A percentile compares a stretch with the other conserved stretches of the same genome.
phyloP scores from a whole-genome alignment of 2,329 filamentous ascomycete species.

The Ophiocordyceps sinensis region DNA sequence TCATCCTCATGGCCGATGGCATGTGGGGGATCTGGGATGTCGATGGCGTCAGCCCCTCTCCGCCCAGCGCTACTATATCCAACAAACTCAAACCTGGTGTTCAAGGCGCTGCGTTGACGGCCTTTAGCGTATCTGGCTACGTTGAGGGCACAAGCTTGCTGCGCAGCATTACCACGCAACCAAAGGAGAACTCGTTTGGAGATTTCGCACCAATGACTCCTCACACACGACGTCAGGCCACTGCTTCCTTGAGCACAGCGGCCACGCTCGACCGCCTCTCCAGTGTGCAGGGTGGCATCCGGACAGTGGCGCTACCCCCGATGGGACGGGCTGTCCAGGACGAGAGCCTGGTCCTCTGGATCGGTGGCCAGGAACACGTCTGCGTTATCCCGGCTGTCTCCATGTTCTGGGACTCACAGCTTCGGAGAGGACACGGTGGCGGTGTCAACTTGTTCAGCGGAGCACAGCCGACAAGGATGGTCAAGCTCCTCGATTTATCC shows the following conservation, averaged over 20 bases:
- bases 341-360: slow-evolving; percentile 42
- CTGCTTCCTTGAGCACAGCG: slow-evolving; percentile 26
- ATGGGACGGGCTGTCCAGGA: slow-evolving; percentile 29
- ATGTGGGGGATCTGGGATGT: slow-evolving; percentile 58
- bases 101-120: slow-evolving; percentile 41
- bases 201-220: slow-evolving; percentile 53
- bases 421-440: slow-evolving; percentile 33
- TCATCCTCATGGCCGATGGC: slow-evolving; percentile 45
- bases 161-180: slow-evolving; percentile 22
- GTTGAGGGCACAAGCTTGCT: slow-evolving; percentile 45
- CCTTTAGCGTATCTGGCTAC: slow-evolving; percentile 43
- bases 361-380: slow-evolving; percentile 40
- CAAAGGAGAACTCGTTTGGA: slow-evolving; percentile 22
- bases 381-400: slow-evolving; percentile 39
- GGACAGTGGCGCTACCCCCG: slow-evolving; percentile 29
- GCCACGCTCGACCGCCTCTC: slow-evolving; percentile 35
- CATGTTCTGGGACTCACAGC: slow-evolving; percentile 45
- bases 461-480: slow-evolving; percentile 38
- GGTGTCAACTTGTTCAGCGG: slow-evolving; percentile 42
- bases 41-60: slow-evolving; percentile 37
- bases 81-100: slow-evolving; percentile 36
- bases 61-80: slow-evolving; percentile 26
- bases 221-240: slow-evolving; percentile 40
- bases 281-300: slow-evolving; percentile 36
- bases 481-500: slow-evolving; percentile 36